These are phyloP conservation scores for Puccinia coronata DNA, from an alignment of 1,284 basidiomycete genomes.

Conservation along the genomic window DNA sequence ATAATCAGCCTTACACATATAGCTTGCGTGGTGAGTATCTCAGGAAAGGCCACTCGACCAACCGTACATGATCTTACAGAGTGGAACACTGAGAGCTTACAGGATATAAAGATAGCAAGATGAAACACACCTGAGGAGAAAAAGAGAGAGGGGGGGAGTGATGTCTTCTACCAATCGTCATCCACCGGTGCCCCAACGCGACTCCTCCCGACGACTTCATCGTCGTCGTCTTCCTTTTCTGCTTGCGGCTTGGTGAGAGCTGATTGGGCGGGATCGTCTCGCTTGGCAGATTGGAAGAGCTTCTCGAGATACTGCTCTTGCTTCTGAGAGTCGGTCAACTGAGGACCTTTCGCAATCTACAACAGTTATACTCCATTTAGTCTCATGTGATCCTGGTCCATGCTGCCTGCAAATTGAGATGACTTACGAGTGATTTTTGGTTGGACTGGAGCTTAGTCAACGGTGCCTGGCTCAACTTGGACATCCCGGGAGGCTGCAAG, in stretches of 20 bases:
- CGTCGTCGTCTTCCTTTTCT: conserved; percentile 15
- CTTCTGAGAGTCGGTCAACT: conserved; percentile 42
- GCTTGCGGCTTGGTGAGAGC: not conserved
- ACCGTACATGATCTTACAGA: no score
- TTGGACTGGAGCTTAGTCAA: not conserved
- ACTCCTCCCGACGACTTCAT: conserved; percentile 33
- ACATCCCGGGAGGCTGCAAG: conserved; percentile 60
- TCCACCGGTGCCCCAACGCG: conserved; percentile 33
- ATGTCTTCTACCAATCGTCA: conserved; percentile 32
- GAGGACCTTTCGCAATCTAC: conserved; percentile 30
- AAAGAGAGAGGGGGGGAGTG: not conserved
- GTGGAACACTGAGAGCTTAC: not conserved
- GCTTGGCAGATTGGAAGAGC: conserved; percentile 44
- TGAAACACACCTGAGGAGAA: not conserved
- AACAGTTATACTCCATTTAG: not conserved
- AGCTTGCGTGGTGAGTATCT: no score
- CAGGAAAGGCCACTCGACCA: no score
- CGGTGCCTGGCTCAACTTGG: conserved; percentile 54
- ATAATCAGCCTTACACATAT: no score
- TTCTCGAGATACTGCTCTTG: conserved; percentile 34
- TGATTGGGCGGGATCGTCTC: conserved; percentile 9
- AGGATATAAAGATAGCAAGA: not conserved
- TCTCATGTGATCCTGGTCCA: no score
- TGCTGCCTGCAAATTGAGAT: no score
- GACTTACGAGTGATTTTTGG: conserved; percentile 35